phyloP scores from a whole-genome alignment of 2,329 filamentous ascomycete genomes.

The Penicillium sp. region DNA sequence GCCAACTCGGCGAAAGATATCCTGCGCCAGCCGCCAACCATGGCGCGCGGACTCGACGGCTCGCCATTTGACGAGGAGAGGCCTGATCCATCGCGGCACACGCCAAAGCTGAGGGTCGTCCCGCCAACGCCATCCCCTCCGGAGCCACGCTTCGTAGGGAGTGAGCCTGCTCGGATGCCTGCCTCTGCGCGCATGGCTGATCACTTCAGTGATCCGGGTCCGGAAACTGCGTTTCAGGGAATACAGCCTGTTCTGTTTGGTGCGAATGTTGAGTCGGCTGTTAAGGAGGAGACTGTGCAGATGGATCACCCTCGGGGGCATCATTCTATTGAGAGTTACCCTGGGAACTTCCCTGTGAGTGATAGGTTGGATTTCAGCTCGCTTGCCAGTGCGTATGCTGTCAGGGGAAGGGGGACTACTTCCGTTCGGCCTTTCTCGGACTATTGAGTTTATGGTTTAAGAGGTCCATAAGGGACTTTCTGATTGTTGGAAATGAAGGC shows the following conservation, averaged over 20 bases:
- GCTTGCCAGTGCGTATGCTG: conserved; percentile 25
- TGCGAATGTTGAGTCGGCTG: conserved; percentile 4
- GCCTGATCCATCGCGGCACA: not conserved
- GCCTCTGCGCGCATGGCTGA: not conserved
- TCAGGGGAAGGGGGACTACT: conserved; percentile 26
- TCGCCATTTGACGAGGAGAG: not conserved
- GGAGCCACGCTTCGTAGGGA: not conserved
- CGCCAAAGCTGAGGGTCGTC: not conserved
- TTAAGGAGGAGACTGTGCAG: conserved; percentile 12
- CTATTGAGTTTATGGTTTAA: conserved; percentile 10
- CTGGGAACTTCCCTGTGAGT: conserved; percentile 34
- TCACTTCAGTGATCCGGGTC: conserved; percentile 10
- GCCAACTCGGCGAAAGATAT: conserved; percentile 1
- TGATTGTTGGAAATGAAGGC: not conserved
- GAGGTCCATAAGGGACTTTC: too few relatives aligned
- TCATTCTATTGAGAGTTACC: conserved; percentile 31
- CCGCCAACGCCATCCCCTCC: not conserved
- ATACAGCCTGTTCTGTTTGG: conserved; percentile 3
- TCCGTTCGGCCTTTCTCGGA: conserved; percentile 34
- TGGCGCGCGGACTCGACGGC: not conserved
- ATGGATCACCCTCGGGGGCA: conserved; percentile 13
- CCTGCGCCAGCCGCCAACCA: not conserved
- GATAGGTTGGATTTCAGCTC: conserved; percentile 27
- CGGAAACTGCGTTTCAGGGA: not conserved
- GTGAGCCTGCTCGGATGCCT: not conserved